Base-by-base conservation (phyloP, 1,284 basidiomycete genomes). In the Pseudozyma sp. region DNA sequence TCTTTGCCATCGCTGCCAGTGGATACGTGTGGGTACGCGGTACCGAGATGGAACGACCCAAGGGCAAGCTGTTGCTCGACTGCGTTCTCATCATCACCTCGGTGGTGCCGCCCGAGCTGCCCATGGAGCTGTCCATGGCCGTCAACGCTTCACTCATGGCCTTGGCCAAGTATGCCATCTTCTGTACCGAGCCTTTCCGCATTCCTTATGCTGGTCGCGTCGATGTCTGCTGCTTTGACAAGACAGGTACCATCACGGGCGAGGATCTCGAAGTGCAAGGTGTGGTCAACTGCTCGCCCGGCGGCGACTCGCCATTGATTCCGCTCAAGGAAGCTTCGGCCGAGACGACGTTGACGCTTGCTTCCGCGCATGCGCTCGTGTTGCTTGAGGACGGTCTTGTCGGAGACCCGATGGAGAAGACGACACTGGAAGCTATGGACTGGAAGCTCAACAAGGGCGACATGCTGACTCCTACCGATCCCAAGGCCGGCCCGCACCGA, bases 371-470 rank as follows among this genome's bases (percentile, higher is more conserved):
- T 82, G 95, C 97, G 0, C 88, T 99, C 4, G 96, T 99, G 19
- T 88, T 93, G 54, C 88, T 99, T 40, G 94, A 97, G 51, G 88
- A 88, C 81, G 96, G 94, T 5, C 88, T 97, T 39, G 95, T 99
- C 37, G 97, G 96, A 14, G 97, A 99, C 84, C 96, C 97, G 0
- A 99, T 99, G 96, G 96, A 99, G 85, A 96, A 96, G 87, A 96
- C 93, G 0, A 96, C 96, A 0, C 87, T 99, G 16, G 93, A 94
- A 74, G 92, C 94, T 1, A 88, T 99, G 48, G 90, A 93, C 63
- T 99, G 96, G 96, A 90, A 90, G 72, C 85, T 99, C 19, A 88
- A 87, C 40, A 92, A 91, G 85, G 92, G 92, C 88, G 76, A 70
- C 30, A 37, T 68, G 43, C 40, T 62, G 40, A 58, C 59, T 35